Evolutionary conservation across 345 rosid genomes (phyloP).

Genomic region (Brassica cretica): DNA sequence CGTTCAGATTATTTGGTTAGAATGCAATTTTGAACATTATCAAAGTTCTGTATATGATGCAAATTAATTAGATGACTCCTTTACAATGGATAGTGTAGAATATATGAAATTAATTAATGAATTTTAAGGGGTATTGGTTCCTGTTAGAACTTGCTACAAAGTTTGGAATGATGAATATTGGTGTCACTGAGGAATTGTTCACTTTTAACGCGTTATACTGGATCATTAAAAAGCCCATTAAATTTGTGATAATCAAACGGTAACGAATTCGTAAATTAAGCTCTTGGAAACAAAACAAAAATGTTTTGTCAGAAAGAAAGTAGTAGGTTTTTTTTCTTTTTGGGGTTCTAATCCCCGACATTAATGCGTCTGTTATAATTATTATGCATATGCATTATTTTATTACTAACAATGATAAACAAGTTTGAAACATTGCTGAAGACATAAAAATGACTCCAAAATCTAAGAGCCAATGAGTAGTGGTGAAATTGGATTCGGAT

Average conservation of each 20-base stretch:
- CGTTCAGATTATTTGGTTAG: neutral
- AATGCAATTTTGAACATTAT: neutral
- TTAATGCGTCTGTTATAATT: constrained; percentile 11
- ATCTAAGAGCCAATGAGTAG: neutral
- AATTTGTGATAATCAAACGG: neutral
- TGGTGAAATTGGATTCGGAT: neutral
- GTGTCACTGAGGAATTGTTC: neutral
- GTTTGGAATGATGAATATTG: neutral
- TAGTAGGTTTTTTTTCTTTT: no score
- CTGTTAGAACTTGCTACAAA: neutral
- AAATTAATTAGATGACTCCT: neutral
- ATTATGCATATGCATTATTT: neutral
- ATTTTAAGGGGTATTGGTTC: neutral
- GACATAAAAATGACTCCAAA: neutral
- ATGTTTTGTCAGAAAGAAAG: neutral
- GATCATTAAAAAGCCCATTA: constrained; percentile 14
- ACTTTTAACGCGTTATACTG: neutral
- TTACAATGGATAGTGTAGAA: neutral
- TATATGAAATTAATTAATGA: neutral
- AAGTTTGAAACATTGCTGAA: neutral
- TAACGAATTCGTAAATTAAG: neutral
- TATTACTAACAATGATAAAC: neutral
- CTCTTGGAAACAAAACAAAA: neutral
- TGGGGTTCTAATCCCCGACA: neutral
- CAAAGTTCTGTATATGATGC: neutral